These are phyloP conservation scores for Cyclotella baltica DNA, from an alignment of 108 stramenopile species.

Conservation along the genomic window DNA sequence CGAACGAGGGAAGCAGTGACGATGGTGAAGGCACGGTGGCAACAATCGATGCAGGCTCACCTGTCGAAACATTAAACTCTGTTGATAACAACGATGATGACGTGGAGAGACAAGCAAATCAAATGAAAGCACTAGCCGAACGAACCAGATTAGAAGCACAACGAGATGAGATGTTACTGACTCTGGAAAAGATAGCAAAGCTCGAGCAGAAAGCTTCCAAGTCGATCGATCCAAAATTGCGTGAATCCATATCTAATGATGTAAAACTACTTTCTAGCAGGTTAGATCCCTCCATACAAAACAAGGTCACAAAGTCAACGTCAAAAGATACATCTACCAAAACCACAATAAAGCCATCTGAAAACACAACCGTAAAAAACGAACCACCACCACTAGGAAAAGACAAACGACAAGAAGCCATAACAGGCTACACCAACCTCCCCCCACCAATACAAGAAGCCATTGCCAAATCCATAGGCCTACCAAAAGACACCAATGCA, in stretches of 20 bases:
- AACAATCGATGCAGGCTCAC: too few species aligned
- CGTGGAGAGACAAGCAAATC: slow-evolving; percentile 12
- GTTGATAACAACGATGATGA: too few species aligned
- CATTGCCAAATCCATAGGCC: slow-evolving; percentile 50
- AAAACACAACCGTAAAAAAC: slow-evolving; percentile 8
- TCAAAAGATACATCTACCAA: background rate
- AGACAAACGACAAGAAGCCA: slow-evolving; percentile 51
- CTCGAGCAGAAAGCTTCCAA: slow-evolving; percentile 19
- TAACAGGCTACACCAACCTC: slow-evolving; percentile 33
- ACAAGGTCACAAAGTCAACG: background rate
- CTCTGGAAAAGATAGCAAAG: slow-evolving; percentile 46
- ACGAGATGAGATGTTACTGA: slow-evolving; percentile 35
- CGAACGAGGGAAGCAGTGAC: too few species aligned
- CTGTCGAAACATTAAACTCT: too few species aligned
- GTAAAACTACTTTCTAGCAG: background rate
- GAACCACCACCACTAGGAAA: slow-evolving; percentile 20
- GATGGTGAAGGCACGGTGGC: too few species aligned
- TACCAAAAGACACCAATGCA: slow-evolving; percentile 41
- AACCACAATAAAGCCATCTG: slow-evolving; percentile 20
- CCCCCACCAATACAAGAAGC: slow-evolving; percentile 46
- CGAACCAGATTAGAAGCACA: slow-evolving; percentile 46
- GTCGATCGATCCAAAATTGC: background rate
- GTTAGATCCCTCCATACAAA: background rate
- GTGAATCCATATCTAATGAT: slow-evolving; percentile 5
- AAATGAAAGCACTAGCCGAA: slow-evolving; percentile 32